Evolutionary conservation across 75 land plant genomes (phyloP), one percentile per base, ranked within the genome.

Genomic region (Picea sitchensis): DNA sequence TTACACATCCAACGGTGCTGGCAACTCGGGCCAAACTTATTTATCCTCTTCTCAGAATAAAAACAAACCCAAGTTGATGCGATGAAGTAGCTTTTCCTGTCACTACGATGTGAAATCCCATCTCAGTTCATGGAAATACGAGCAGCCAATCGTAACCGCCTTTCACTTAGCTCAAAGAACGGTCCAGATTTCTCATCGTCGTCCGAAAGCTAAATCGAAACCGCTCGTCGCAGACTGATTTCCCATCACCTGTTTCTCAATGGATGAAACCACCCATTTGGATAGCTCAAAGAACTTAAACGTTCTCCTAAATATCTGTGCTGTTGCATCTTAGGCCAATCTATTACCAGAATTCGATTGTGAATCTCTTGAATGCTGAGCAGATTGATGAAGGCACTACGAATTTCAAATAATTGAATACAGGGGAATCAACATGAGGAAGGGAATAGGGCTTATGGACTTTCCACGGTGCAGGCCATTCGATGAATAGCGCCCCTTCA

Each of bases 241-340:
- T 71, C 54, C 73, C 51, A 71, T 71, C 73, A 71, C 73, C 73
- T 71, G n/a, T 71, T 71, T 11, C 41, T 20, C 7, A 18, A 38
- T 71, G 17, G 41, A 71, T 71, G 20, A 41, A 71, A 71, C 2
- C 23, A 4, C 51, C 13, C 3, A n/a, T 41, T 21, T 71, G 14
- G 41, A 9, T 4, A 18, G 21, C 44, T 36, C 1, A 34, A 17
- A 14, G 9, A 14, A 1, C 44, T 44, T 2, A 18, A 67, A 20
- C 17, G 5, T 47, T 69, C 23, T 1, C 0, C 3, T 41, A 38
- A 38, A 68, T 30, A 30, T 32, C 23, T 41, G 23, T 5, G 21
- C 20, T 38, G 2, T 44, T 8, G 32, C 7, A 47, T 8, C 54
- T 47, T 47, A 47, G 8, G 54, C 54, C 9, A 47, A 7, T 47